phyloP scores from a whole-genome alignment of 2,329 filamentous ascomycete species.

The Fusarium chaquense region DNA sequence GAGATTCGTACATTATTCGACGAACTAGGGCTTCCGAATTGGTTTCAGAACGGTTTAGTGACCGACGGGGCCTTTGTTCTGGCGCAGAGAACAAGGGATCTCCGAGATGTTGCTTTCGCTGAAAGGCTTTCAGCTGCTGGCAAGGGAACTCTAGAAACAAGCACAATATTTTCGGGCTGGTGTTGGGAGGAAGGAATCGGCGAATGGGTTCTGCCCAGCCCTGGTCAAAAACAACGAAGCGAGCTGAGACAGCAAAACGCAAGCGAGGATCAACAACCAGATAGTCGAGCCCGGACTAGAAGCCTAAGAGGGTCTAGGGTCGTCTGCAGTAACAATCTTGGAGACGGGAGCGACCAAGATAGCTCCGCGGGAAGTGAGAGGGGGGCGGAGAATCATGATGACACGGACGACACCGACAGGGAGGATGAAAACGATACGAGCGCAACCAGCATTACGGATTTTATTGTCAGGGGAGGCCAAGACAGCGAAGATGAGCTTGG shows the following conservation, averaged over 20 bases:
- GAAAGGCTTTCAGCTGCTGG: slow-evolving; percentile 55
- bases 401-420: slow-evolving; percentile 17
- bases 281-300: slow-evolving; percentile 23
- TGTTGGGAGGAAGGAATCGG: slow-evolving; percentile 58
- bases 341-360: slow-evolving; percentile 1
- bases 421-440: slow-evolving; percentile 31
- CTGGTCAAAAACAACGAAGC: slow-evolving; percentile 27
- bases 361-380: slow-evolving; percentile 23
- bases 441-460: slow-evolving; percentile 24
- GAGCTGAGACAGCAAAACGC: slow-evolving; percentile 18
- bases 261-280: slow-evolving; percentile 24
- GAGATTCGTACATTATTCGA: slow-evolving; percentile 58
- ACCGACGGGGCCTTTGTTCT: slow-evolving; percentile 64
- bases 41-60: slow-evolving; percentile 55
- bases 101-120: slow-evolving; percentile 66
- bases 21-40: slow-evolving; percentile 49
- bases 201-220: slow-evolving; percentile 53
- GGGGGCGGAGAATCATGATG: slow-evolving; percentile 22
- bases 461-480: slow-evolving; percentile 9
- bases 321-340: slow-evolving; percentile 8
- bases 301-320: slow-evolving; percentile 21
- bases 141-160: slow-evolving; percentile 19
- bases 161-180: slow-evolving; percentile 53
- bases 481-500: slow-evolving; percentile 45
- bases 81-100: slow-evolving; percentile 64